Evolutionary conservation across 192 early-diverging fungal genomes (phyloP).

Genomic region (Linnemannia schmuckeri): DNA sequence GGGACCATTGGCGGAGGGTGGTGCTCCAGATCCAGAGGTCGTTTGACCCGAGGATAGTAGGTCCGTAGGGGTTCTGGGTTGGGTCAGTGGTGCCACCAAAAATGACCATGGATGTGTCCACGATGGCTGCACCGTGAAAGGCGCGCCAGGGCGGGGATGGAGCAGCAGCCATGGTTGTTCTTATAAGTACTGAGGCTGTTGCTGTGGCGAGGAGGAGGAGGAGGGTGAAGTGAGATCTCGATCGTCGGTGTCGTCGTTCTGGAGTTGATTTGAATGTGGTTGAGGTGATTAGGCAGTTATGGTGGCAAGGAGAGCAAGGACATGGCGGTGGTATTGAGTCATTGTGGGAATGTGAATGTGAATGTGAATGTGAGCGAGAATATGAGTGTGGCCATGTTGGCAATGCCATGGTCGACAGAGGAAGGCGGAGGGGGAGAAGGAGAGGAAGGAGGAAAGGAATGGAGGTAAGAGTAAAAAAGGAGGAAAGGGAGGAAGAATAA

Average conservation of each 20-base stretch:
- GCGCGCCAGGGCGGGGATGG: conserved; percentile 49
- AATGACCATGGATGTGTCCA: conserved; percentile 59
- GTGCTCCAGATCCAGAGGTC: conserved; percentile 63
- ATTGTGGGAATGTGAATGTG: neutral
- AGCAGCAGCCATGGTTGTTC: neutral
- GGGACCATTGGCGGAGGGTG: conserved; percentile 60
- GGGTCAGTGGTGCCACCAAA: conserved; percentile 62
- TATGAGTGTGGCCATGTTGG: neutral
- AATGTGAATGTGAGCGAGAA: neutral
- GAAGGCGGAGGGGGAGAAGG: neutral
- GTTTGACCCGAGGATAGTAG: conserved; percentile 47
- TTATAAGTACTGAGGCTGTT: neutral
- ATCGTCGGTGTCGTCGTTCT: conserved; percentile 14
- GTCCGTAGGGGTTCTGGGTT: conserved; percentile 33
- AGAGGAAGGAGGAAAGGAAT: neutral
- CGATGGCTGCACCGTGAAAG: conserved; percentile 51
- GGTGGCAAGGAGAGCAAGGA: neutral
- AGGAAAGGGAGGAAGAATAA: neutral
- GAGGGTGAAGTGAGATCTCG: neutral
- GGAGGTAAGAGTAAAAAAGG: neutral
- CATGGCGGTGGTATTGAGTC: conserved; percentile 4
- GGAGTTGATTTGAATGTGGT: neutral
- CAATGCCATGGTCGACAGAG: neutral
- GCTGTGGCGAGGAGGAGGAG: conserved; percentile 2
- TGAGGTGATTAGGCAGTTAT: neutral